phyloP scores from a whole-genome alignment of 2,329 filamentous ascomycete species.

The Leptodontidium sp. region DNA sequence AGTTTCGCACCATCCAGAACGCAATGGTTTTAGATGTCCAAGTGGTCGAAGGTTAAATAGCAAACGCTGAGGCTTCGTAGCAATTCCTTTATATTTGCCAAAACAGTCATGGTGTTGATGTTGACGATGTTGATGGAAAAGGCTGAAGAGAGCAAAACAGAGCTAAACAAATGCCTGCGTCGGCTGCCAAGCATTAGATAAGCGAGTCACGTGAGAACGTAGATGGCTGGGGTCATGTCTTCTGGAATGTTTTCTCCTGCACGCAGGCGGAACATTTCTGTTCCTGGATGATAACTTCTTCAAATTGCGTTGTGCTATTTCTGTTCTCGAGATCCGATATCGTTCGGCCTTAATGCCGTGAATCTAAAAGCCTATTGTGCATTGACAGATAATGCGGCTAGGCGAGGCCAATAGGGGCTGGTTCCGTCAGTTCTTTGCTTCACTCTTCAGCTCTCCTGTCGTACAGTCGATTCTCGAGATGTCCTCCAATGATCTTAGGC shows the following conservation, averaged over 20 bases:
- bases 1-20: slow-evolving; percentile 7
- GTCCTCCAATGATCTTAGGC: background rate
- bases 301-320: background rate
- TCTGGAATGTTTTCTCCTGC: background rate
- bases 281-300: background rate
- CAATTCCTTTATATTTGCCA: background rate
- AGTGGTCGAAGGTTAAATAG: background rate
- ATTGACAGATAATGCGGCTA: background rate
- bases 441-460: background rate
- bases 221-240: background rate
- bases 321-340: background rate
- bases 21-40: background rate
- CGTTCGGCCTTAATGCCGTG: slow-evolving; percentile 2
- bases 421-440: background rate
- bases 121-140: background rate
- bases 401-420: background rate
- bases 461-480: background rate
- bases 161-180: background rate
- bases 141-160: background rate
- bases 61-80: background rate
- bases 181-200: background rate
- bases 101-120: background rate
- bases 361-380: background rate
- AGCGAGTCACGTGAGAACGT: background rate
- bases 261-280: background rate